Percentiles rank a stretch among this genome's conserved stretches.
phyloP scores from a whole-genome alignment of 2,329 filamentous ascomycete genomes.

The Sporothrix globosa region DNA sequence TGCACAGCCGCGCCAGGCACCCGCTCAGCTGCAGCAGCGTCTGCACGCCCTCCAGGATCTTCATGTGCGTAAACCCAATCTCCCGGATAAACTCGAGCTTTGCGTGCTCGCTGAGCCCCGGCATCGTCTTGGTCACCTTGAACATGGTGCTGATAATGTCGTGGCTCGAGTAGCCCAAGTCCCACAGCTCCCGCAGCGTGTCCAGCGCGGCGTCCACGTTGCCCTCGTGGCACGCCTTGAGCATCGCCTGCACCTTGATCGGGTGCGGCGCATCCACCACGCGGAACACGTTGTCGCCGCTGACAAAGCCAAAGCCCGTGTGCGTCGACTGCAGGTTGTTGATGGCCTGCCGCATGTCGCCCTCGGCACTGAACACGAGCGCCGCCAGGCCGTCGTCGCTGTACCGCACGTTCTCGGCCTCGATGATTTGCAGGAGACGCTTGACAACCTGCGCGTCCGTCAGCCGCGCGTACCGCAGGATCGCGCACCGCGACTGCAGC shows the following conservation, averaged over 20 bases:
- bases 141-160: constrained; percentile 99
- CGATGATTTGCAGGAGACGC: constrained; percentile 86
- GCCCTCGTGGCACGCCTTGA: constrained; percentile 93
- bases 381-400: constrained; percentile 93
- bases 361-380: constrained; percentile 95
- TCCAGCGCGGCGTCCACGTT: constrained; percentile 88
- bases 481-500: constrained; percentile 94
- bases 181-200: constrained; percentile 86
- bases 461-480: constrained; percentile 87
- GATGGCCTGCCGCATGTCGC: constrained; percentile 98
- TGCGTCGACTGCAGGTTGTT: constrained; percentile 95
- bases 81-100: constrained; percentile 98
- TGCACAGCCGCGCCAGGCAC: constrained; percentile 86
- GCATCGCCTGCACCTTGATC: constrained; percentile 97
- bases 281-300: constrained; percentile 95
- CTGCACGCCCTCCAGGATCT: constrained; percentile 96
- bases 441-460: constrained; percentile 93
- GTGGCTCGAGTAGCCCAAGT: constrained; percentile 94
- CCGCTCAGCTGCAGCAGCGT: constrained; percentile 92
- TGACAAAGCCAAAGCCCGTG: constrained; percentile 96
- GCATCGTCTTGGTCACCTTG: constrained; percentile 93
- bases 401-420: constrained; percentile 86
- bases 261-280: constrained; percentile 97
- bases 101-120: constrained; percentile 86
- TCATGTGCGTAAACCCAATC: constrained; percentile 99